Percentiles rank a stretch among this genome's conserved stretches.
Evolutionary conservation across 495 filamentous ascomycete genomes (phyloP).

Genomic region (Penicillium canariense): DNA sequence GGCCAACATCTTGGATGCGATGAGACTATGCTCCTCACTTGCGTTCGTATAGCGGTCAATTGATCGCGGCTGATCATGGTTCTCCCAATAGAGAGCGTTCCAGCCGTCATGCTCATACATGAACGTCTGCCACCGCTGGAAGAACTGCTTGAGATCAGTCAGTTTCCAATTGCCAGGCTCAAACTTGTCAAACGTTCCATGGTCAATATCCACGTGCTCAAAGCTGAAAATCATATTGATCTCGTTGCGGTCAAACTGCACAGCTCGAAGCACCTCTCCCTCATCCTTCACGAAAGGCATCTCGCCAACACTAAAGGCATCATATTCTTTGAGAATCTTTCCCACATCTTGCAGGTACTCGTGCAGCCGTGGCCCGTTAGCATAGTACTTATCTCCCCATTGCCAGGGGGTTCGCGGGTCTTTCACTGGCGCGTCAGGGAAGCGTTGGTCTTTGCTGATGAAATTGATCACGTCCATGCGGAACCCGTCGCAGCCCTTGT

Average conservation of each 20-base stretch:
- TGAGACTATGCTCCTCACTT: conserved; percentile 41
- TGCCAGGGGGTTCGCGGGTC: conserved; percentile 51
- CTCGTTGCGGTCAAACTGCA: conserved; percentile 57
- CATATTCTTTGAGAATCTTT: conserved; percentile 63
- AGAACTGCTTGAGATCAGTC: conserved; percentile 54
- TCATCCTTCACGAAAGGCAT: conserved; percentile 60
- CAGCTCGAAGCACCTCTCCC: conserved; percentile 57
- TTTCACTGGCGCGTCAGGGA: conserved; percentile 60
- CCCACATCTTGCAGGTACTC: conserved; percentile 63
- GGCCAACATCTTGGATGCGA: conserved; percentile 62
- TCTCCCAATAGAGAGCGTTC: conserved; percentile 72
- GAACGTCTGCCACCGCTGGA: conserved; percentile 64
- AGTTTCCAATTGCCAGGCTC: conserved; percentile 52
- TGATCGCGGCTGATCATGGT: conserved; percentile 67
- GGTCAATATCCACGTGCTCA: conserved; percentile 60
- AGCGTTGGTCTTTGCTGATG: conserved; percentile 59
- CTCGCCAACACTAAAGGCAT: conserved; percentile 70
- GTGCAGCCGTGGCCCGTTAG: conserved; percentile 64
- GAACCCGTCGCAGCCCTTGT: conserved; percentile 67
- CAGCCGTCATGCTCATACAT: conserved; percentile 69
- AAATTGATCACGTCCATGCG: conserved; percentile 67
- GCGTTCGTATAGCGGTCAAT: conserved; percentile 59
- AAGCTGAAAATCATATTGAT: conserved; percentile 79
- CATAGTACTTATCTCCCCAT: conserved; percentile 54
- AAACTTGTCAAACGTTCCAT: conserved; percentile 51